These are phyloP conservation scores for Trichoderma sp. DNA, from an alignment of 2,329 filamentous ascomycete species.

Conservation along the genomic window DNA sequence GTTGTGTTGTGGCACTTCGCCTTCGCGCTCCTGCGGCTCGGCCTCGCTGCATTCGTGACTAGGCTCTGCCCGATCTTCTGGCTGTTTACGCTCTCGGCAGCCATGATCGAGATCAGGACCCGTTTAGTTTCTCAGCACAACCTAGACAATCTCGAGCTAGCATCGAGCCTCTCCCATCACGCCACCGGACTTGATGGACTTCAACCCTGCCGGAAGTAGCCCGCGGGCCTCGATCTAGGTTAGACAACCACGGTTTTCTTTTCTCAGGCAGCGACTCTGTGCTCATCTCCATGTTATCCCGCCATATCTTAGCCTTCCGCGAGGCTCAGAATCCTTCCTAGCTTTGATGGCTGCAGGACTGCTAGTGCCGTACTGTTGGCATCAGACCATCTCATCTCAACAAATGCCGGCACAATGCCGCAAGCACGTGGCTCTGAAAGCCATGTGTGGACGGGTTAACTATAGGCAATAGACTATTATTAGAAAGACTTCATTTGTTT, in stretches of 20 bases:
- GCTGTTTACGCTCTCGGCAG: background rate
- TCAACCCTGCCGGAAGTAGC: background rate
- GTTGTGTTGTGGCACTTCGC: slow-evolving; percentile 21
- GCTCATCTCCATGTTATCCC: background rate
- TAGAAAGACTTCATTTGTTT: background rate
- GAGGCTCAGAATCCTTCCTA: background rate
- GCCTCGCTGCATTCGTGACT: slow-evolving; percentile 10
- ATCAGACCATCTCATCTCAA: background rate
- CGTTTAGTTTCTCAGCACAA: background rate
- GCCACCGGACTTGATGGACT: background rate
- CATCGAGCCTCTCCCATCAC: background rate
- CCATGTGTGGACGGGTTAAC: background rate
- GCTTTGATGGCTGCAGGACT: background rate
- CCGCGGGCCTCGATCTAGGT: slow-evolving; percentile 1
- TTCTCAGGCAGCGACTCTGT: background rate
- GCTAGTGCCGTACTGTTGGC: background rate
- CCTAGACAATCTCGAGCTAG: background rate
- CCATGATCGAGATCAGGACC: slow-evolving; percentile 3
- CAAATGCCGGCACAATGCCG: background rate
- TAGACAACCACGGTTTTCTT: background rate
- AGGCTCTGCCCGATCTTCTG: background rate
- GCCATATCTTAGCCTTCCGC: background rate
- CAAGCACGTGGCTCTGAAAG: background rate
- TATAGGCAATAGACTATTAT: background rate
- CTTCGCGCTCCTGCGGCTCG: slow-evolving; percentile 13